Conservation (phyloP, 257 asterid species). For the Perilla frutescens region DNA sequence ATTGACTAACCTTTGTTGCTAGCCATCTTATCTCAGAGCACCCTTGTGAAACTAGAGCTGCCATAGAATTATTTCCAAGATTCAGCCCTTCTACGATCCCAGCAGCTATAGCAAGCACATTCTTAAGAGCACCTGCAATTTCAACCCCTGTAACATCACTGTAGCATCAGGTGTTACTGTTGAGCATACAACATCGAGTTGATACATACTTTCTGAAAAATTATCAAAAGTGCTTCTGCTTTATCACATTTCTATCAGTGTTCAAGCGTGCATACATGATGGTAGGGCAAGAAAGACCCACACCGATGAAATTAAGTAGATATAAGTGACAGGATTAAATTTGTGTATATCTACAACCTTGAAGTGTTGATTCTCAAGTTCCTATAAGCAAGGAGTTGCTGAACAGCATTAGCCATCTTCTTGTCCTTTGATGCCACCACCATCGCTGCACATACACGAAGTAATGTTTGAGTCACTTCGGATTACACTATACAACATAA, state of each 20-base stretch:
- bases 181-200: constrained; percentile 26
- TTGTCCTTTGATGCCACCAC: constrained; percentile 94
- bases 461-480: constrained; percentile 17
- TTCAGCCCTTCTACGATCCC: constrained; percentile 93
- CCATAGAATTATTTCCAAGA: constrained; percentile 95
- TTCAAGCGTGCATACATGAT: not conserved
- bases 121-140: constrained; percentile 95
- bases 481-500: constrained; percentile 22
- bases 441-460: constrained; percentile 58
- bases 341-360: constrained; percentile 52
- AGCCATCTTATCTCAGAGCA: constrained; percentile 97
- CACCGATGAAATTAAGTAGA: not conserved
- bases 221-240: not conserved
- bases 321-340: constrained; percentile 14
- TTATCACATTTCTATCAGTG: not conserved
- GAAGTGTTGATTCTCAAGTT: constrained; percentile 85
- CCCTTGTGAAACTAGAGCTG: constrained; percentile 96
- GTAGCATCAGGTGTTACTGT: constrained; percentile 75
- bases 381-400: constrained; percentile 85
- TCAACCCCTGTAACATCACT: constrained; percentile 98
- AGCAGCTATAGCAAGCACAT: constrained; percentile 95
- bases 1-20: constrained; percentile 74
- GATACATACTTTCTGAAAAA: not conserved
- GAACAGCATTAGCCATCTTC: constrained; percentile 80
- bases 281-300: no score